These are phyloP conservation scores for Cenchrus fungigraminus DNA, from an alignment of 176 grass and related monocot species.

Conservation along the genomic window DNA sequence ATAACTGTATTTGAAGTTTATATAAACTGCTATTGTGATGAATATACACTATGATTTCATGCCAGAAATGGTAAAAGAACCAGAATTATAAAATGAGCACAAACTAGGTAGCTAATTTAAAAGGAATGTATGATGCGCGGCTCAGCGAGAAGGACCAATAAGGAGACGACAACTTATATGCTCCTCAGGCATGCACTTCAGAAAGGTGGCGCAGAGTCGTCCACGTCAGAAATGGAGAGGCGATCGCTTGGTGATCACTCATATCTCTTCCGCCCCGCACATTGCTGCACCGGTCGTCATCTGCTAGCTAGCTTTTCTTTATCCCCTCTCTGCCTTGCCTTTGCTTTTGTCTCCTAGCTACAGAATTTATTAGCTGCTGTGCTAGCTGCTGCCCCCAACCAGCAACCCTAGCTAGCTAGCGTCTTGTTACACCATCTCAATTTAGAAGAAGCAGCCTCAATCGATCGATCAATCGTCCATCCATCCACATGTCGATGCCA, in stretches of 20 bases:
- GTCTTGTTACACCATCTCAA: not conserved
- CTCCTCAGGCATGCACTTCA: not conserved
- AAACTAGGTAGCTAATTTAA: not conserved
- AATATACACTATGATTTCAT: not conserved
- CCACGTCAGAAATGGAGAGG: not conserved
- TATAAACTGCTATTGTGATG: not conserved
- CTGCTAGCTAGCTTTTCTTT: not conserved
- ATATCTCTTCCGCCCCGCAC: constrained; percentile 2
- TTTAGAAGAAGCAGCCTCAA: too few species aligned
- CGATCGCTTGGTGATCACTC: not conserved
- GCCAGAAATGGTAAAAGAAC: not conserved
- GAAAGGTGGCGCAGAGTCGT: not conserved
- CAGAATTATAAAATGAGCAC: not conserved
- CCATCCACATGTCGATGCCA: not conserved
- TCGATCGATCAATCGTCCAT: too few species aligned
- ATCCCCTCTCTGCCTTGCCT: not conserved
- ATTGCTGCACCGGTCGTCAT: not conserved
- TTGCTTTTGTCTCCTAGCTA: not conserved
- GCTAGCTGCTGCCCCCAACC: not conserved
- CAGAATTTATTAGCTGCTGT: not conserved
- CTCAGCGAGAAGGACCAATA: not conserved
- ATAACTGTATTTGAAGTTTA: too few species aligned
- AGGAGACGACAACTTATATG: not conserved
- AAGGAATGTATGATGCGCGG: not conserved
- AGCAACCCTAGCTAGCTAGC: not conserved